Evolutionary conservation across 192 early-diverging fungal species (phyloP), one percentile per base, ranked within the genome.

Genomic region (Gaertneriomyces sp.): DNA sequence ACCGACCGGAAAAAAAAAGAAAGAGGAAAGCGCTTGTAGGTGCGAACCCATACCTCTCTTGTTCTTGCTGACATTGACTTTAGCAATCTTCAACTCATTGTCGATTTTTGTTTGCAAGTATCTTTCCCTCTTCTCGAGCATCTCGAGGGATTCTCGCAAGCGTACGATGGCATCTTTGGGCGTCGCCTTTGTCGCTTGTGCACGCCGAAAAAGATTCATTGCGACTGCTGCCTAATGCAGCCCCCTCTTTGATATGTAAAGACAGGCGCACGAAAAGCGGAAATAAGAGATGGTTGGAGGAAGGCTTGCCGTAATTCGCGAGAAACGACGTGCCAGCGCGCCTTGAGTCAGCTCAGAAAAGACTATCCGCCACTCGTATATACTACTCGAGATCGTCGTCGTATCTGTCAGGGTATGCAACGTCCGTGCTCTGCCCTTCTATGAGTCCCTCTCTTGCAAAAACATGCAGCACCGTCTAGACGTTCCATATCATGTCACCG

Each of bases 91-190:
- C 49, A 91, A 77, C 75, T 97, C 91, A 50, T 79, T 83, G 64
- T 97, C 92, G 41, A 93, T 89, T 71, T 94, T 92, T 44, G 81
- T 81, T 64, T 94, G 85, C 53, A 99, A 73, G 72, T 92, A 89
- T 53, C 82, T 84, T 62, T 96, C 90, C 60, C 93, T 78, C 83
- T 99, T 99, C 70, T 95, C 95, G 40, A 99, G 85, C 92, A 95
- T 96, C 55, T 90, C 80, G 47, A 94, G 75, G 39, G 87, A 91
- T 62, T 96, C 95, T 60, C 91, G 83, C 61, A 99, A 81, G 72
- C 89, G 87, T 59, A 93, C 85, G 66, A 99, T 96, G 58, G 96
- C 93, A 77, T 95, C 93, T 73, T 96, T 97, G 60, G 96, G 86
- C 41, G 88, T 84, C 17, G 79, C 42, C 55, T 81, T 79, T 16